Base-by-base conservation (phyloP, 345 rosid genomes). In the Hibiscus trionum region DNA sequence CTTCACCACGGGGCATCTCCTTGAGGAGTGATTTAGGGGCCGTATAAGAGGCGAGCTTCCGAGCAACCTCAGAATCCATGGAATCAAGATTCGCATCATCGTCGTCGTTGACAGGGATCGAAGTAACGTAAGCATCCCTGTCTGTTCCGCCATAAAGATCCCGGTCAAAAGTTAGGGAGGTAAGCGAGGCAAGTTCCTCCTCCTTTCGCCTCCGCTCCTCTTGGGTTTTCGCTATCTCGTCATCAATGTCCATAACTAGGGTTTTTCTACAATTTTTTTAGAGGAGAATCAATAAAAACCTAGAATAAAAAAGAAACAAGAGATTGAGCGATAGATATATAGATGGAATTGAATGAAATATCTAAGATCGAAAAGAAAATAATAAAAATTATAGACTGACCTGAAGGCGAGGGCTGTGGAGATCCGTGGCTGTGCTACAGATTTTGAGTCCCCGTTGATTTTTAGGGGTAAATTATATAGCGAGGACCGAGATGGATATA, bases 61-160 rank as follows among this genome's bases (percentile, higher is more conserved):
- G 85, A 11, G 91, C 94, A 49, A 93, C 89, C 77, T 88, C 91
- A 8, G 88, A 81, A 29, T 89, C 88, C 69, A 77, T 84, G 56
- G 83, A 49, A 39, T 95, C 97, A n/a, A 80, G 64, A 77, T 65
- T 82, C 44, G 80, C 71, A 57, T 96, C 97, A 0, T 96, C 99
- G 0, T 96, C 99, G 60, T 93, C 96, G 77, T 85, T 91, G 10
- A 87, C 90, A 4, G 97, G 91, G 69, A 96, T 93, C 16, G 94
- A 93, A 10, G 87, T 77, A 31, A 83, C 83, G 46, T 90, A 93
- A 2, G 82, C 81, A 21, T 80, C 91, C 24, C 90, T 86, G 75
- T 95, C 96, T 9, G 87, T 69, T 16, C 75, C 96, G 1, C 96
- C 94, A 35, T 95, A 95, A 17, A 95, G 88, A 71, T 95, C 97